Evolutionary conservation across 1,139 yeast genomes (phyloP).

Genomic region (Saccharomyces hybrid): DNA sequence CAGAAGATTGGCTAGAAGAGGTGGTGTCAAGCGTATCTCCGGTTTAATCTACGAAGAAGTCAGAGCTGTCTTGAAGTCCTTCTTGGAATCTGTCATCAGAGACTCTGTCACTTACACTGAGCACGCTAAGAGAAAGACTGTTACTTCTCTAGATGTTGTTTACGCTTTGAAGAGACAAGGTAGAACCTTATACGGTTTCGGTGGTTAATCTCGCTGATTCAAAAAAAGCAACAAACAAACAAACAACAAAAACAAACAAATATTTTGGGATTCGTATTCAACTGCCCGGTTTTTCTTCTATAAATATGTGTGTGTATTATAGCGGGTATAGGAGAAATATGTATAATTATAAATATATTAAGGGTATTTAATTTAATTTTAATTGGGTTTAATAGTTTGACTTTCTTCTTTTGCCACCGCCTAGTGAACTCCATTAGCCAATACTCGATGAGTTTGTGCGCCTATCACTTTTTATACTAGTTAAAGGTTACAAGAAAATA

Average conservation of each 20-base stretch:
- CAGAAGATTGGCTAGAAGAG: constrained; percentile 99
- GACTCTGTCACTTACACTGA: constrained; percentile 97
- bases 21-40: constrained; percentile 99
- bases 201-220: constrained; percentile 52
- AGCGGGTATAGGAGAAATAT: constrained; percentile 1
- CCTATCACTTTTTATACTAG: background rate
- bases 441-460: background rate
- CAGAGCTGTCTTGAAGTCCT: constrained; percentile 86
- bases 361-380: constrained; percentile 1
- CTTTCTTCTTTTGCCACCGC: background rate
- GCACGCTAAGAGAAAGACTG: constrained; percentile 99
- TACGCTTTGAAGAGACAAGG: constrained; percentile 99
- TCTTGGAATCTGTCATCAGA: constrained; percentile 92
- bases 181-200: constrained; percentile 98
- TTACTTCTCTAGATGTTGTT: constrained; percentile 92
- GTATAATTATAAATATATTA: background rate
- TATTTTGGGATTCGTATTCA: constrained; percentile 8
- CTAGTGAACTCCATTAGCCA: background rate
- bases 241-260: background rate
- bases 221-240: background rate
- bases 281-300: constrained; percentile 16
- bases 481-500: background rate
- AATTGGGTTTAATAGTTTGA: background rate
- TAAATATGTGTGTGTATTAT: constrained; percentile 9
- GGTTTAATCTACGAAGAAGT: constrained; percentile 97